Evolutionary conservation across 352 stramenopile species (phyloP), one percentile per base, ranked within the genome.

Genomic region (Phytophthora syringae): DNA sequence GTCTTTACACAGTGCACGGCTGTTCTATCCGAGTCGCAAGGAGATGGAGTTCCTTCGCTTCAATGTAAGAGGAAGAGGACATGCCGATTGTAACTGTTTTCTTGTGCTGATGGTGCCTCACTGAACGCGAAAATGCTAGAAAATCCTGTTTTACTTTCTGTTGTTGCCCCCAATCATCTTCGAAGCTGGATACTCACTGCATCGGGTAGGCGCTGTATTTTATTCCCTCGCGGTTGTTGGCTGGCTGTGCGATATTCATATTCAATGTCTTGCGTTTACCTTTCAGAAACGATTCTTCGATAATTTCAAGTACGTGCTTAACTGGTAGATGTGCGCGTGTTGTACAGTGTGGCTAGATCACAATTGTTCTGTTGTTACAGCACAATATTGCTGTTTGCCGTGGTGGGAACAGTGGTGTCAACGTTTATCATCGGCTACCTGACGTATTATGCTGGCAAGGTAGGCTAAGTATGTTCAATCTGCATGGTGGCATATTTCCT

Each of bases 91-190:
- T 20, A n/a, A n/a, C n/a, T 21, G 36, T 21, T n/a, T 18, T 9
- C 39, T 20, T 47, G 10, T 37, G 45, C 25, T 52, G 24, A 27
- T 25, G 18, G 3, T 30, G 22, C 5, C 6, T 27, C 21, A 6
- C 20, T 27, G 5, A 7, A 15, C 9, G 7, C 11, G 9, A 51
- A 18, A 10, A 45, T 27, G 34, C n/a, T 52, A 91, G 80, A 90
- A 90, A 84, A 64, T 92, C 64, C 66, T 99, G 15, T 99, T 99
- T 68, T 99, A 99, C 77, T 99, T 99, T 64, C 64, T 99, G 20
- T 72, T 99, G 45, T 76, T 99, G 39, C 97, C 97, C 18, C 95
- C 96, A 7, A 99, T 99, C 57, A 99, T 99, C 59, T 99, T 99
- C 66, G 96, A 99, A 78, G 96, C 95, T 0, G 96, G 97, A 0